These are phyloP conservation scores for Ambrosia artemisiifolia DNA, from an alignment of 129 eudicot genomes.

Conservation along the genomic window DNA sequence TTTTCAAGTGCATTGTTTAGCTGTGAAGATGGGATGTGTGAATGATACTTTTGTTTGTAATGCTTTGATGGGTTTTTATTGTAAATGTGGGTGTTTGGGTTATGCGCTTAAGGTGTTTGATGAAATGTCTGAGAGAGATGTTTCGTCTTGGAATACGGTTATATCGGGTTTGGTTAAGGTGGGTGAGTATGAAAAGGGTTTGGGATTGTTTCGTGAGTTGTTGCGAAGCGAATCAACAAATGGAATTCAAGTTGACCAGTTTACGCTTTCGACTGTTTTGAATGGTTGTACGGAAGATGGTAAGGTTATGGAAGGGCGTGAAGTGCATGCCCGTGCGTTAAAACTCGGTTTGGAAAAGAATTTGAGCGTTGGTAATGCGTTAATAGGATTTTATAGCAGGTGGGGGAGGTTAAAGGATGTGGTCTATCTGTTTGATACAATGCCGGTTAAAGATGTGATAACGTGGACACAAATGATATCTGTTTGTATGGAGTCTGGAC, in stretches of 20 bases:
- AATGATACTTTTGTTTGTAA: conserved; percentile 52
- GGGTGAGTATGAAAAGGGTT: conserved; percentile 45
- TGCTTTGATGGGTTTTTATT: conserved; percentile 71
- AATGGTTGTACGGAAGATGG: conserved; percentile 49
- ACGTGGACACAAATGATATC: conserved; percentile 78
- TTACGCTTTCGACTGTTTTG: conserved; percentile 64
- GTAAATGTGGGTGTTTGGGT: conserved; percentile 57
- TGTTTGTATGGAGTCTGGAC: conserved; percentile 67
- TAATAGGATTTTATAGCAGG: conserved; percentile 71
- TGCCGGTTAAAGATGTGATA: conserved; percentile 59
- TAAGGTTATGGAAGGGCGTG: conserved; percentile 43
- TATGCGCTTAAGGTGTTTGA: conserved; percentile 52
- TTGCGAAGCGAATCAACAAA: conserved; percentile 30
- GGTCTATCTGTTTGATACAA: conserved; percentile 48
- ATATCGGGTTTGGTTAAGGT: conserved; percentile 51
- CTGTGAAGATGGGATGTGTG: conserved; percentile 51
- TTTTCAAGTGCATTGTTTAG: conserved; percentile 55
- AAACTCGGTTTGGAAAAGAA: conserved; percentile 47
- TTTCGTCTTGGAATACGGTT: conserved; percentile 83
- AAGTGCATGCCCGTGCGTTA: conserved; percentile 55
- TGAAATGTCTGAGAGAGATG: conserved; percentile 57
- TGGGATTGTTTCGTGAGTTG: conserved; percentile 53
- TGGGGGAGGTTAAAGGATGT: conserved; percentile 53
- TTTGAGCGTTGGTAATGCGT: conserved; percentile 75
- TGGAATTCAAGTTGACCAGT: conserved; percentile 42